A percentile compares a stretch with the other conserved stretches of the same genome.
phyloP scores from a whole-genome alignment of 108 stramenopile genomes.

The Parmales sp. region DNA sequence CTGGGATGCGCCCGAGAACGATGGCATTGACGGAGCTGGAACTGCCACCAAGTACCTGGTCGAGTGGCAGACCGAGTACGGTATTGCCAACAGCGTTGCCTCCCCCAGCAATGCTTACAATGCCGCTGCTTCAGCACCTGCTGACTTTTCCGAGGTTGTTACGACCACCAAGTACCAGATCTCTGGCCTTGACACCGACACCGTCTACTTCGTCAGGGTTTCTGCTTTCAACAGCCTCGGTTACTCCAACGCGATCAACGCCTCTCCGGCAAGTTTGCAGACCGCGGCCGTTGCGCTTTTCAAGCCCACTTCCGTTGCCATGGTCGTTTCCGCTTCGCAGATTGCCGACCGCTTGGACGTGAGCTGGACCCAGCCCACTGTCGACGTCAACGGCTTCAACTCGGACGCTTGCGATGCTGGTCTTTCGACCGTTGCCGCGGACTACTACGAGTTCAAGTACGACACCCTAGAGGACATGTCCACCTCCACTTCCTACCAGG shows the following conservation, averaged over 20 bases:
- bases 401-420: slow-evolving; percentile 27
- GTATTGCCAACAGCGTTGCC: slow-evolving; percentile 24
- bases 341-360: slow-evolving; percentile 38
- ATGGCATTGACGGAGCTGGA: slow-evolving; percentile 31
- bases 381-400: slow-evolving; percentile 15
- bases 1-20: slow-evolving; percentile 37
- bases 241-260: slow-evolving; percentile 33
- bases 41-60: slow-evolving; percentile 49
- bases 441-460: slow-evolving; percentile 33
- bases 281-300: slow-evolving; percentile 22
- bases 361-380: slow-evolving; percentile 28
- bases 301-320: slow-evolving; percentile 19
- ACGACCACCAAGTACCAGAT: slow-evolving; percentile 18
- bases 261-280: slow-evolving; percentile 27
- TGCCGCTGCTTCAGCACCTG: slow-evolving; percentile 24
- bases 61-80: slow-evolving; percentile 48
- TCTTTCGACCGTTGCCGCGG: slow-evolving; percentile 24
- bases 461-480: slow-evolving; percentile 35
- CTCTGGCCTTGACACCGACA: slow-evolving; percentile 30
- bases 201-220: slow-evolving; percentile 40
- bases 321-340: slow-evolving; percentile 24
- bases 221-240: slow-evolving; percentile 40
- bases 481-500: slow-evolving; percentile 25
- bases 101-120: slow-evolving; percentile 27
- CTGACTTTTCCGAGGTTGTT: slow-evolving; percentile 34